phyloP scores from a whole-genome alignment of 2,329 filamentous ascomycete species.

The Juglanconis oblonga region DNA sequence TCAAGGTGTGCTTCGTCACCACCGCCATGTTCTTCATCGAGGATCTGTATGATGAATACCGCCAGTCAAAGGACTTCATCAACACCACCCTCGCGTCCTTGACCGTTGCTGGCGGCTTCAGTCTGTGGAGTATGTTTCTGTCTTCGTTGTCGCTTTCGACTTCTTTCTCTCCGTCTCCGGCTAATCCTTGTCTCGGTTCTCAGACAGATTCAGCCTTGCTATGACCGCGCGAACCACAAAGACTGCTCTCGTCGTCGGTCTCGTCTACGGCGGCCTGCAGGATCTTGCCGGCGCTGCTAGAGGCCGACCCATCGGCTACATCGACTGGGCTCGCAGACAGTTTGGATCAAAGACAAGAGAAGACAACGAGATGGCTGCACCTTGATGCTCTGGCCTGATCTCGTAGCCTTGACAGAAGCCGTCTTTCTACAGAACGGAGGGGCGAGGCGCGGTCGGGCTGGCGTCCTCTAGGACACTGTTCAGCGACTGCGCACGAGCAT shows the following conservation, averaged over 20 bases:
- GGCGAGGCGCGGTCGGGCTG: neutral
- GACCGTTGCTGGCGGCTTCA: constrained; percentile 82
- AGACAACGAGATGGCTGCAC: constrained; percentile 9
- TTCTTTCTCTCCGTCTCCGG: neutral
- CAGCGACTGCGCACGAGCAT: no score
- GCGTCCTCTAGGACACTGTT: neutral
- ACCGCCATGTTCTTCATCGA: constrained; percentile 77
- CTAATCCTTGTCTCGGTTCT: constrained; percentile 4
- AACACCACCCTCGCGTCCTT: constrained; percentile 81
- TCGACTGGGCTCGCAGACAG: constrained; percentile 61
- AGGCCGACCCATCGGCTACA: constrained; percentile 71
- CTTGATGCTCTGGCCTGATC: neutral
- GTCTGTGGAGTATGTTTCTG: constrained; percentile 68
- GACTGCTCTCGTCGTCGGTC: constrained; percentile 73
- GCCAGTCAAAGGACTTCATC: constrained; percentile 68
- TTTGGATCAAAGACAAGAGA: constrained; percentile 25
- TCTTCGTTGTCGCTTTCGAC: neutral
- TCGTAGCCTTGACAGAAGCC: neutral
- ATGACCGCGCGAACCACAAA: constrained; percentile 76
- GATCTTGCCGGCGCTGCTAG: constrained; percentile 68
- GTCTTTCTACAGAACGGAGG: neutral
- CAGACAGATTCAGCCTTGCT: constrained; percentile 76
- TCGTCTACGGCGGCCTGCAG: constrained; percentile 78
- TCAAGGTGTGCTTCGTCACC: constrained; percentile 68
- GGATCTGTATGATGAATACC: constrained; percentile 75